Evolutionary conservation across 2,329 filamentous ascomycete species (phyloP), one percentile per base, ranked within the genome.

Genomic region (Scytalidium sp.): DNA sequence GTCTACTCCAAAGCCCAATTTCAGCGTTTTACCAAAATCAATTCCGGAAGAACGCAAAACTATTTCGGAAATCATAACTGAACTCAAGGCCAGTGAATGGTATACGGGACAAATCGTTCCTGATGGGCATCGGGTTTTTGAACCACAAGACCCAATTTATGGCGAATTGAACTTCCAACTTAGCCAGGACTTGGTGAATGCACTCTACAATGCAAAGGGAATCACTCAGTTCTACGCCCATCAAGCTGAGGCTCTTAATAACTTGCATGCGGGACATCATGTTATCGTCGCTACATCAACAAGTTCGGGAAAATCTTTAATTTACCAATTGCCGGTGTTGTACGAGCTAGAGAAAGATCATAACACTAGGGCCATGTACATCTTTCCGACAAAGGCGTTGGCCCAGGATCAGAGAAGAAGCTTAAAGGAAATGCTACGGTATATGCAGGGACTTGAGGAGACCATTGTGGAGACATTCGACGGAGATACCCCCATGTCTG

Each of bases 271-370:
- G 3, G 93, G 91, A 0, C 81, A 86, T 32, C 85, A 97, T 65
- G 90, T 97, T 13, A 93, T 99, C 46, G 87, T 99, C 1, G 86
- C 92, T 1, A 99, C 94, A 0, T 96, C 93, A 0, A 99, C 94
- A 0, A 96, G 90, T 64, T 99, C 94, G 1, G 94, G 94, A 10
- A 99, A 99, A 68, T 97, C 91, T 5, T 73, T 99, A n/a, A 97
- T 99, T 53, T 99, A 97, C 63, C 94, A 99, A 63, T 79, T 99
- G 15, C 94, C 94, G 0, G 90, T 99, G 41, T 72, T 99, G 10
- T 84, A 96, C 63, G 87, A 90, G 45, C 73, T 99, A 2, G 93
- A 99, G 67, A 75, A 82, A 46, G 88, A 97, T 60, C 72, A 69
- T 2, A 76, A 85, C 49, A 88, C 89, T 8, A 78, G 94, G 59